These are phyloP conservation scores for Pleoardoris graminearum DNA, from an alignment of 2,329 filamentous ascomycete genomes.

Conservation along the genomic window DNA sequence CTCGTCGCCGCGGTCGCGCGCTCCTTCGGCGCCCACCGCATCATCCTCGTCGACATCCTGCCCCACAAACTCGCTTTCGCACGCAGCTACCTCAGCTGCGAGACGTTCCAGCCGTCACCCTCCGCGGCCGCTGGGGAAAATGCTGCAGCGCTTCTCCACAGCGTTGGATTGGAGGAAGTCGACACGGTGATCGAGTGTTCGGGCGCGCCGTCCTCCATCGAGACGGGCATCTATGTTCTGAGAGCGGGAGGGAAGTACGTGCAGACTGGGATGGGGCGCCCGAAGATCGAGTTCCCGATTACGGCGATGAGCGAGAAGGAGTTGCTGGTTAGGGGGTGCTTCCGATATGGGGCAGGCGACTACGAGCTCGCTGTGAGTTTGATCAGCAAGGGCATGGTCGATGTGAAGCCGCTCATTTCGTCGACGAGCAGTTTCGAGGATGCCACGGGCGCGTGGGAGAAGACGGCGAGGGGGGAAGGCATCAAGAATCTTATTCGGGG, in stretches of 20 bases:
- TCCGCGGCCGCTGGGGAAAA: conserved; percentile 66
- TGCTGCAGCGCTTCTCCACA: conserved; percentile 56
- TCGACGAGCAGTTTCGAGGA: conserved; percentile 34
- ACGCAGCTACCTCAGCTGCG: conserved; percentile 72
- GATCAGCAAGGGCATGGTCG: conserved; percentile 24
- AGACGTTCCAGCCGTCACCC: conserved; percentile 70
- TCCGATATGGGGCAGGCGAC: conserved; percentile 38
- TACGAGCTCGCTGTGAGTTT: conserved; percentile 37
- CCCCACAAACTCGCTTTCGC: conserved; percentile 81
- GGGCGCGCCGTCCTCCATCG: conserved; percentile 84
- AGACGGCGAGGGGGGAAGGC: conserved; percentile 34
- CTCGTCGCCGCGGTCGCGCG: conserved; percentile 76
- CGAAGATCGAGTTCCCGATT: conserved; percentile 71
- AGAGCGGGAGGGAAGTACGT: conserved; percentile 96
- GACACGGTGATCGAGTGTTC: conserved; percentile 87
- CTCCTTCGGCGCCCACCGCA: conserved; percentile 70
- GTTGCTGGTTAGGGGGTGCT: conserved; percentile 53
- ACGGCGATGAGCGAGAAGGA: conserved; percentile 7
- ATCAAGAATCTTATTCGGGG: conserved; percentile 42
- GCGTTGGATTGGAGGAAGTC: conserved; percentile 72
- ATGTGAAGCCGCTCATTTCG: conserved; percentile 36
- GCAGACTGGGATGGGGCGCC: conserved; percentile 88
- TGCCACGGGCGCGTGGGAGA: conserved; percentile 37
- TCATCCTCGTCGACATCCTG: conserved; percentile 91
- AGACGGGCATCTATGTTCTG: conserved; percentile 79